Base-by-base conservation (phyloP, 208 protist species). In the Tetramitus jugosus region DNA sequence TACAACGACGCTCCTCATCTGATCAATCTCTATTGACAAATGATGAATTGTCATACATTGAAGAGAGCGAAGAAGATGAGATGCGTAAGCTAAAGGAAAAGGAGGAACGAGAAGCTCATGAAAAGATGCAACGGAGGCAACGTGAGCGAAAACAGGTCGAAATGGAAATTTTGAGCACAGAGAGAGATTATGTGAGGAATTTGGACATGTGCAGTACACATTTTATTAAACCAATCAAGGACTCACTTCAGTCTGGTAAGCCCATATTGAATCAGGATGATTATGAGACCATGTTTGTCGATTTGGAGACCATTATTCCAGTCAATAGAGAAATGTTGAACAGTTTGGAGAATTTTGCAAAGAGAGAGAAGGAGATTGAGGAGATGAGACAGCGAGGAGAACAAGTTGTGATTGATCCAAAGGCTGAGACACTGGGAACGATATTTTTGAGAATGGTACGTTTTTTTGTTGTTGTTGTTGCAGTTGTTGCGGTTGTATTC, bases 271-370 rank as follows among this genome's bases (percentile, higher is more conserved):
- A 8, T 39, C 31, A 35, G 1, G 42, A 74, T 39, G 67, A 74
- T 33, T 46, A 20, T n/a, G 17, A 49, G 29, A 39, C 46, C 17
- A 42, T 74, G 26, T 74, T 74, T 52, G 26, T 31, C 1, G 67
- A 74, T 37, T 23, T 74, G 14, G 35, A 53, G 26, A 37, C 53
- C 1, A 53, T 74, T 53, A 3, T 74, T 29, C 4, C 6, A 23
- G 67, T 74, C 2, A 74, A 74, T 53, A 33, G 39, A 17, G 67
- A 74, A 74, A 2, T 74, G 14, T 52, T 74, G 26, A 31, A 49
- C 33, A 40, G 26, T 53, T 43, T 74, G 42, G n/a, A 74, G 39
- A n/a, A 74, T n/a, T n/a, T 53, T 29, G n/a, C 23, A 26, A 39
- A 39, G 29, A 37, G 4, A 33, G 53, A 39, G 29, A 74, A 40